These are phyloP conservation scores for Prorocentrum cordatum DNA, from an alignment of 169 alveolate species.

Conservation along the genomic window DNA sequence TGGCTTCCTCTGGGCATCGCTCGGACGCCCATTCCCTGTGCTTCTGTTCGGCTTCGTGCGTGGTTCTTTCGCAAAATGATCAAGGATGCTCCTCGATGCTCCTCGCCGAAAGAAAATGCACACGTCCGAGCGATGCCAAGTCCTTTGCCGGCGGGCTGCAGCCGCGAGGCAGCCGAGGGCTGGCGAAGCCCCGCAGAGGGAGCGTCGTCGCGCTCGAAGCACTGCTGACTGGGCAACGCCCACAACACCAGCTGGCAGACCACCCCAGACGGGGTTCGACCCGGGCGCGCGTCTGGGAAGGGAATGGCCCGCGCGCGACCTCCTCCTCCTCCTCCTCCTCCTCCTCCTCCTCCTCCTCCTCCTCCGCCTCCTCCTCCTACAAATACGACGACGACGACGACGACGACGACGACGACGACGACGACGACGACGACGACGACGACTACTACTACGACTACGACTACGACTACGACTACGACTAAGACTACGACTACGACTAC, in stretches of 20 bases:
- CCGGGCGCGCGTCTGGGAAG: too few species aligned
- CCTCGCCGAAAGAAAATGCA: not conserved
- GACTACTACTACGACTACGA: not conserved
- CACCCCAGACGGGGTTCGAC: too few species aligned
- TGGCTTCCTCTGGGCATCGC: not conserved
- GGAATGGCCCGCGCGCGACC: not conserved
- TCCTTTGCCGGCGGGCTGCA: too few species aligned
- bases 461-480: not conserved
- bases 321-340: not conserved
- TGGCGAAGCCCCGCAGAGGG: too few species aligned
- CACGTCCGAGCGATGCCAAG: too few species aligned
- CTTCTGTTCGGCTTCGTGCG: not conserved
- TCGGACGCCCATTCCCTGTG: not conserved
- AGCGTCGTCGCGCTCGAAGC: too few species aligned
- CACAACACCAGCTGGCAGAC: too few species aligned
- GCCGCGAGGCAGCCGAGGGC: too few species aligned
- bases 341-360: not conserved
- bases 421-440: not conserved
- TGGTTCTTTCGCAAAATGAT: not conserved
- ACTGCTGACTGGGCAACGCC: too few species aligned
- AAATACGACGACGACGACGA: not conserved
- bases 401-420: not conserved
- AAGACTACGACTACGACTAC: not conserved
- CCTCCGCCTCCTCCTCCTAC: constrained; percentile 5
- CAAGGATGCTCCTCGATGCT: not conserved